A percentile compares a stretch with the other conserved stretches of the same genome.
Evolutionary conservation across 768 basidiomycete genomes (phyloP).

Genomic region (Leccinum fibrillosum): DNA sequence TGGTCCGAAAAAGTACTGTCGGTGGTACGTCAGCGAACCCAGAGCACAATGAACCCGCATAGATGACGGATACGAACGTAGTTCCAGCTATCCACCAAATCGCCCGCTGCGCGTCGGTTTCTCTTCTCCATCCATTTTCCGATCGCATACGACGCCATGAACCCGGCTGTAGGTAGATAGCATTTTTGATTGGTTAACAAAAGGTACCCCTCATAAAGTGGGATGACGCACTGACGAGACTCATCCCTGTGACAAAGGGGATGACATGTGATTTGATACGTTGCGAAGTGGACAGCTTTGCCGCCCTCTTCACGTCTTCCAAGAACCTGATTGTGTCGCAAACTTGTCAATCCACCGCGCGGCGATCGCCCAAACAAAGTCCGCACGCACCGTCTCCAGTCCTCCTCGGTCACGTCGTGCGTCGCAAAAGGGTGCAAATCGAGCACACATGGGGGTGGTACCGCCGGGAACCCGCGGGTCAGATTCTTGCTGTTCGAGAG

Average conservation of each 20-base stretch:
- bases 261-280: constrained; percentile 30
- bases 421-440: constrained; percentile 45
- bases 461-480: constrained; percentile 4
- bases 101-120: constrained; percentile 38
- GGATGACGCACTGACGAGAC: constrained; percentile 18
- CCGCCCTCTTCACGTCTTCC: constrained; percentile 34
- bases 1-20: constrained; percentile 47
- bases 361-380: too few species aligned
- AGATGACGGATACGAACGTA: constrained; percentile 32
- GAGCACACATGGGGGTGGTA: too few species aligned
- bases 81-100: constrained; percentile 50
- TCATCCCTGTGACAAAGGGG: constrained; percentile 29
- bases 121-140: constrained; percentile 30
- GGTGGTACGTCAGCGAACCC: not conserved
- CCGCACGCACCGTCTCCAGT: constrained; percentile 43
- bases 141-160: constrained; percentile 14
- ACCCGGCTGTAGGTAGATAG: constrained; percentile 15
- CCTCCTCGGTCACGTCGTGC: constrained; percentile 47
- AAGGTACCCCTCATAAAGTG: too few species aligned
- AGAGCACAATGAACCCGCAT: not conserved
- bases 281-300: constrained; percentile 34
- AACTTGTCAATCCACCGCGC: not conserved
- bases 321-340: constrained; percentile 32
- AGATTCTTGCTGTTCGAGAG: constrained; percentile 30
- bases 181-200: too few species aligned